Base-by-base conservation (phyloP, 768 basidiomycete genomes). In the Xerocomellus dryophilus region DNA sequence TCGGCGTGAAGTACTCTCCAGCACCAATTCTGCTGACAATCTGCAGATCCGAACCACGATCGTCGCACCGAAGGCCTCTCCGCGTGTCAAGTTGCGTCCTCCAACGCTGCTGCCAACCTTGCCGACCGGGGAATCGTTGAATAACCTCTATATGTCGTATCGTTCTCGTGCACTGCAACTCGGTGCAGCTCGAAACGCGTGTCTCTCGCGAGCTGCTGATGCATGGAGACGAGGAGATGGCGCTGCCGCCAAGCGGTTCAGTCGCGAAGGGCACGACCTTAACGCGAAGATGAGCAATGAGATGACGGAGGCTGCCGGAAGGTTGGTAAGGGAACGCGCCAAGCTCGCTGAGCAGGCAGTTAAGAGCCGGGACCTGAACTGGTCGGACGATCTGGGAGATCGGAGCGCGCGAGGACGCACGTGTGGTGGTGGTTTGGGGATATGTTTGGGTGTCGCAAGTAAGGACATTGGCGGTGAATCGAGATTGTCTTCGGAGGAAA, bases 211-310 rank as follows among this genome's bases (percentile, higher is more conserved):
- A 41, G 97, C 97, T 12, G 96, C 97, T 3, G 94, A 97, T 63
- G 93, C 95, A 4, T 99, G 93, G 91, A 80, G 92, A 50, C 81
- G 93, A 2, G 95, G 96, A 1, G 97, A 99, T 61, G 96, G 96
- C 3, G 93, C 95, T 0, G 88, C 90, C 1, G 97, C 97, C 35
- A 97, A 98, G 72, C 78, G 93, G 43, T 98, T 96, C 74, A 91
- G 88, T 58, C 78, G 91, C 39, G 95, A 98, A 65, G 97, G 94
- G 1, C 91, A 96, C 62, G 93, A 96, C 39, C 74, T 97, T 54
- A 98, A 98, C 64, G 84, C 82, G 40, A 90, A 90, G 71, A 97
- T 99, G 92, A 77, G 83, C 40, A 75, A 72, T 23, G 97, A 98
- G 74, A 91, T 93, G 79, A 79, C 81, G 9, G 80, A 82, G 31